Evolutionary conservation across 2,329 filamentous ascomycete genomes (phyloP).

Genomic region (Remersonia thermophila): DNA sequence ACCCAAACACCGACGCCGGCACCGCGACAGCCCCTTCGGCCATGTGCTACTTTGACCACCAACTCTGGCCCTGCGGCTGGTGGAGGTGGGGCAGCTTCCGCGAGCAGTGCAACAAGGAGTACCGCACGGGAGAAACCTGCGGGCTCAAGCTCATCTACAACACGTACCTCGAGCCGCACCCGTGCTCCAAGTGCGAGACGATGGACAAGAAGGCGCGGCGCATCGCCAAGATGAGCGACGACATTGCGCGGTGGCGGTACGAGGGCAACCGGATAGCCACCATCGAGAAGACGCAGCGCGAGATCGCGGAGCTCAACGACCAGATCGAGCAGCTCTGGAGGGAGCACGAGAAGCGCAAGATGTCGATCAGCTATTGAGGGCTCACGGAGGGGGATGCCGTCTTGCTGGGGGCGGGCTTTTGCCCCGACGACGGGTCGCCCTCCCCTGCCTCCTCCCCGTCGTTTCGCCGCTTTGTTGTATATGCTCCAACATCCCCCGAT

Average conservation of each 20-base stretch:
- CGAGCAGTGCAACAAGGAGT: slow-evolving; percentile 86
- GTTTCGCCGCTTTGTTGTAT: no score
- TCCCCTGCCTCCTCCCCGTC: no score
- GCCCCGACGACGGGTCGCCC: no score
- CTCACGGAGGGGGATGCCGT: no score
- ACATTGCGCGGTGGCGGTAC: slow-evolving; percentile 63
- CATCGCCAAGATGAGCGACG: slow-evolving; percentile 58
- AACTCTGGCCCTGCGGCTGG: slow-evolving; percentile 72
- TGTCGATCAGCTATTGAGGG: neutral
- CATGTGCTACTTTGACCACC: slow-evolving; percentile 97
- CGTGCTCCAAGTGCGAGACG: slow-evolving; percentile 80
- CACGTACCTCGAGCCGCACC: slow-evolving; percentile 49
- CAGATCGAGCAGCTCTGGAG: slow-evolving; percentile 42
- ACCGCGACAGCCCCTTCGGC: slow-evolving; percentile 7
- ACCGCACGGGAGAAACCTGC: slow-evolving; percentile 91
- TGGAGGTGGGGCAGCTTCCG: slow-evolving; percentile 93
- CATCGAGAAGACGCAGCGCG: slow-evolving; percentile 57
- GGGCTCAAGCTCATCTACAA: slow-evolving; percentile 81
- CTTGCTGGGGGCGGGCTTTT: no score
- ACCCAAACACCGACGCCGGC: neutral
- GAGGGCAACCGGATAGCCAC: slow-evolving; percentile 64
- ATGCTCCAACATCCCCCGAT: neutral
- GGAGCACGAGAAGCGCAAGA: slow-evolving; percentile 23
- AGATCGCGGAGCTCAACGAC: slow-evolving; percentile 52
- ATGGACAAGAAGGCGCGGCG: slow-evolving; percentile 75